Evolutionary conservation across 1,139 yeast species (phyloP).

Genomic region (Magnusiomyces sp.): DNA sequence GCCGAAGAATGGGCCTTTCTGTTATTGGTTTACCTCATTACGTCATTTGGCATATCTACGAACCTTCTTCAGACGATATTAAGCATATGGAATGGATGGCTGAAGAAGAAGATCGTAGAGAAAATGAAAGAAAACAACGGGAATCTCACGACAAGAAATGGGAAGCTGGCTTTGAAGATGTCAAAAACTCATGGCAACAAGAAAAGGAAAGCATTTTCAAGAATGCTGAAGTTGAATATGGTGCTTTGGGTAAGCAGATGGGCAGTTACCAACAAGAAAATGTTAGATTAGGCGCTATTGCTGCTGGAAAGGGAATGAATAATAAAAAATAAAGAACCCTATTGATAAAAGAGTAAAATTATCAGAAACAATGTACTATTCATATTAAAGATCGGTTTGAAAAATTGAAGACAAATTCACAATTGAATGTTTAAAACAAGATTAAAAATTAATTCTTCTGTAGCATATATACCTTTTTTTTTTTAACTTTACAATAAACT

Average conservation of each 20-base stretch:
- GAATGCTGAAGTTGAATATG: constrained; percentile 49
- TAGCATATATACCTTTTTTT: too few species aligned
- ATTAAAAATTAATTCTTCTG: too few species aligned
- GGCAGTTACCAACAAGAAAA: too few species aligned
- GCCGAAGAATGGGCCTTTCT: constrained; percentile 70
- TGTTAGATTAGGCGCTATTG: constrained; percentile 1
- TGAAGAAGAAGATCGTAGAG: constrained; percentile 69
- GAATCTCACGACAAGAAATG: constrained; percentile 68
- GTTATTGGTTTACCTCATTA: constrained; percentile 85
- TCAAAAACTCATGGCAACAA: constrained; percentile 55
- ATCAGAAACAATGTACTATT: not conserved
- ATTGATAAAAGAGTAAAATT: not conserved
- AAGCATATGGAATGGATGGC: constrained; percentile 98
- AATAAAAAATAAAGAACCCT: not conserved
- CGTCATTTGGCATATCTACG: constrained; percentile 88
- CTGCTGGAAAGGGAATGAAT: constrained; percentile 3
- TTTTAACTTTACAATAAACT: too few species aligned
- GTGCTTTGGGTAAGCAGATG: not conserved
- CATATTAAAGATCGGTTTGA: too few species aligned
- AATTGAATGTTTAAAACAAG: too few species aligned
- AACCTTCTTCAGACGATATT: constrained; percentile 77
- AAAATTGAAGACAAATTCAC: too few species aligned
- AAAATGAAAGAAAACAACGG: constrained; percentile 56
- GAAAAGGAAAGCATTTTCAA: constrained; percentile 62
- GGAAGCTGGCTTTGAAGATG: constrained; percentile 70